Evolutionary conservation across 1,139 yeast species (phyloP), one percentile per base, ranked within the genome.

Genomic region (Suhomyces taliae): DNA sequence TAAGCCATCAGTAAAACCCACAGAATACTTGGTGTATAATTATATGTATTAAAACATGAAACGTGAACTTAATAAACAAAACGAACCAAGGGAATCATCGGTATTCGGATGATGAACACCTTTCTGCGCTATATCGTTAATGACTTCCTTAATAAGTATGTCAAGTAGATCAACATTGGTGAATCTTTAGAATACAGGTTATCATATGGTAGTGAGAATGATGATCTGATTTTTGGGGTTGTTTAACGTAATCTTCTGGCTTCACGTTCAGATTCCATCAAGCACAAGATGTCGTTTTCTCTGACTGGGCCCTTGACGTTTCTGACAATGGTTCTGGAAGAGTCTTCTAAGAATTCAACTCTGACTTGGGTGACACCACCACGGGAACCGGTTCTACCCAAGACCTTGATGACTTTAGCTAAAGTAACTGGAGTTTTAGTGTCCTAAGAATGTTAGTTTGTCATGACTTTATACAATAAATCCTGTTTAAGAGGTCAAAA

Each of bases 311-410:
- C 99, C 83, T 86, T 93, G 78, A 93, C 99, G 85, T 93, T 93
- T 87, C 99, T 90, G 83, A 93, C 97, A 72, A 93, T 91, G 72
- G 97, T 88, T 86, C 98, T 90, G 77, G 96, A 82, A 69, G 95
- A 81, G 76, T 93, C 98, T 78, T 91, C 98, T 77, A 93, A 85
- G 87, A 93, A 93, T 81, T 93, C 98, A 70, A 93, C 98, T 81
- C 99, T 91, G 77, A 93, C 98, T 82, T 93, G 99, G 79, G 98
- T 93, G 80, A 93, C 99, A 87, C 97, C 98, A 87, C 99, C 99
- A 84, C 98, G 91, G 75, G 97, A 91, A 75, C 97, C 98, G 85
- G 98, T 91, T 83, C 98, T 90, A 77, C 98, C 98, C 79, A 93
- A 86, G 78, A 93, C 98, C 85, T 93, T 93, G 82, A 89, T 90